Percentiles rank a stretch among this genome's conserved stretches.
phyloP scores from a whole-genome alignment of 2,329 filamentous ascomycete species.

The Neopestalotiopsis rosae region DNA sequence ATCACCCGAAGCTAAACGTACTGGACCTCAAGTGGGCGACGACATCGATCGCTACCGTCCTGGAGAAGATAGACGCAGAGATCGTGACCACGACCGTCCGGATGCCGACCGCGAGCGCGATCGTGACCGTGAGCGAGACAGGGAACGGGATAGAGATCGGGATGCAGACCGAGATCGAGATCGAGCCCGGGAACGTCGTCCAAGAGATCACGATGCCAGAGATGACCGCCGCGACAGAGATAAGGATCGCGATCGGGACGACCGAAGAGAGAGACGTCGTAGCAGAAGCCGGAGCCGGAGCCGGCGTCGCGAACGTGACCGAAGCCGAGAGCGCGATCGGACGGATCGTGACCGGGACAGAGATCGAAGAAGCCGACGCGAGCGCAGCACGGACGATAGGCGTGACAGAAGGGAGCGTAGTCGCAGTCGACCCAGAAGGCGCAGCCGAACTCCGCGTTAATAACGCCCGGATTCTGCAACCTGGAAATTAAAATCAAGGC shows the following conservation, averaged over 20 bases:
- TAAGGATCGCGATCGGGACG: constrained; percentile 22
- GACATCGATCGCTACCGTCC: constrained; percentile 56
- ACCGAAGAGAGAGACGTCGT: constrained; percentile 25
- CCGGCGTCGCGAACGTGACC: constrained; percentile 36
- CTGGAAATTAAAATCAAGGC: neutral
- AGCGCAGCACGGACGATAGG: constrained; percentile 35
- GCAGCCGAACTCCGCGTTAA: constrained; percentile 34
- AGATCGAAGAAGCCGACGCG: constrained; percentile 21
- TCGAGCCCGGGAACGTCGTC: constrained; percentile 29
- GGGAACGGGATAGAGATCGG: constrained; percentile 29
- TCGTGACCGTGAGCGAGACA: constrained; percentile 26
- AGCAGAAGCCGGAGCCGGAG: constrained; percentile 38
- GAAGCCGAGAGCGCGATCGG: constrained; percentile 27
- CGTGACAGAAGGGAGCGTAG: constrained; percentile 35
- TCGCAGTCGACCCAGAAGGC: constrained; percentile 28
- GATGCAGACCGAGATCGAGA: constrained; percentile 29
- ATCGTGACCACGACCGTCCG: constrained; percentile 30
- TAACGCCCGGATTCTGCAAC: constrained; percentile 10
- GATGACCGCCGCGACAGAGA: constrained; percentile 21
- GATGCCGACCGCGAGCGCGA: constrained; percentile 29
- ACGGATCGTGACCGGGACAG: constrained; percentile 30
- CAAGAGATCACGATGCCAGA: constrained; percentile 16
- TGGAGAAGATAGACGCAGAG: constrained; percentile 35
- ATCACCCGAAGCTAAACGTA: constrained; percentile 48
- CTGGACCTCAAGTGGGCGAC: constrained; percentile 39